Evolutionary conservation across 176 grass and related monocot genomes (phyloP), one percentile per base, ranked within the genome.

Genomic region (Cymbopogon citratus): DNA sequence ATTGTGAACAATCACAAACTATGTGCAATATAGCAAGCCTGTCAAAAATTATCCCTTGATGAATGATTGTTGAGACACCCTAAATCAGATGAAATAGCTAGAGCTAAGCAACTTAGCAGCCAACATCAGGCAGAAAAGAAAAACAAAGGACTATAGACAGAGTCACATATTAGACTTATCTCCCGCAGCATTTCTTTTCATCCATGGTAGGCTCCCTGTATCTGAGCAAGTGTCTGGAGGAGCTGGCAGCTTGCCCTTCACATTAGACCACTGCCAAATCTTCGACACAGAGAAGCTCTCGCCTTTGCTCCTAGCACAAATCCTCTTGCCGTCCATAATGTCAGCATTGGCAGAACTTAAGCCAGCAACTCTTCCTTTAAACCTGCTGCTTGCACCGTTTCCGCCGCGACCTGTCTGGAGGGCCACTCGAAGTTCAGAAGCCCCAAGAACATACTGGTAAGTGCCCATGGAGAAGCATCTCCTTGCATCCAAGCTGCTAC

Each of bases 281-380:
- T 90, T 93, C 0, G 88, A 93, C 49, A 90, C 91, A 2, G 91
- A 93, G 69, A 93, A 86, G 74, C 91, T 93, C 66, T 93, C 91
- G 3, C 88, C 88, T 87, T 87, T 87, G 26, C 71, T 87, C 19
- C 78, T 75, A 1, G 82, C 81, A 81, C 78, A 84, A 29, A 93
- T 81, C 69, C 60, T 85, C 68, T 87, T 87, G 29, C 85, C 91
- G 36, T 90, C 91, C 46, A 54, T 77, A 40, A 83, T 40, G 56
- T 88, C 87, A 46, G 25, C 43, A 69, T 57, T 70, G 9, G 43
- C 67, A 77, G 75, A 79, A 27, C 78, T 52, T 49, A 54, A 66
- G 24, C 73, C 87, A 24, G 52, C 77, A 79, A 62, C 57, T 23
- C 76, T 79, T 69, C n/a, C 84, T 74, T 82, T 82, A 11, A 76